phyloP scores from a whole-genome alignment of 768 basidiomycete species.

The Rhizopogon vulgaris region DNA sequence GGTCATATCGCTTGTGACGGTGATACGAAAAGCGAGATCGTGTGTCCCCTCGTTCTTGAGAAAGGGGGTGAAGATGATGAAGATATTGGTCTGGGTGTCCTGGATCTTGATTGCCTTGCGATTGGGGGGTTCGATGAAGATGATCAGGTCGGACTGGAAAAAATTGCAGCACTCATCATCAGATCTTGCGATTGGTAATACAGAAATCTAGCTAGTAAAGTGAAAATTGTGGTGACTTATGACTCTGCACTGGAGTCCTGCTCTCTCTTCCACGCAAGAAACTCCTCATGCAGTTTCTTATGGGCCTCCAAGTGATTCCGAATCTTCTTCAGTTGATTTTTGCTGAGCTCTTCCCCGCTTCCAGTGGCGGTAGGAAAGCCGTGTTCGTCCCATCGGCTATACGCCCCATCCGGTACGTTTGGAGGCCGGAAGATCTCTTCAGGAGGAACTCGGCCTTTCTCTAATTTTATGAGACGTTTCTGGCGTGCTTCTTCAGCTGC shows the following conservation, averaged over 20 bases:
- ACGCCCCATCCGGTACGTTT: conserved; percentile 64
- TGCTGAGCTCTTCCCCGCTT: conserved; percentile 80
- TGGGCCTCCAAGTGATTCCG: conserved; percentile 70
- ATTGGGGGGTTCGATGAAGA: conserved; percentile 67
- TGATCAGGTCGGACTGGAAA: conserved; percentile 72
- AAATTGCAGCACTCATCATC: conserved; percentile 61
- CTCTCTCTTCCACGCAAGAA: conserved; percentile 43
- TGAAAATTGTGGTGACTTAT: not conserved
- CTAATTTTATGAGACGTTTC: conserved; percentile 72
- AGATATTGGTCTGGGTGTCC: conserved; percentile 43
- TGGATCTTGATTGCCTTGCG: conserved; percentile 84
- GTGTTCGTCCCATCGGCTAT: conserved; percentile 75
- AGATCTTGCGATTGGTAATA: conserved; percentile 58
- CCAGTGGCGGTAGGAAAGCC: conserved; percentile 85
- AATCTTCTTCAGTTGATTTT: conserved; percentile 71
- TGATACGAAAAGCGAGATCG: conserved; percentile 86
- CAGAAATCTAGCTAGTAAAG: conserved; percentile 10
- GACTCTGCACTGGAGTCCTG: conserved; percentile 1
- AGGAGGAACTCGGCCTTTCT: conserved; percentile 74
- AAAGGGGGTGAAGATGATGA: conserved; percentile 24
- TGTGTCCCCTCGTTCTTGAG: conserved; percentile 60
- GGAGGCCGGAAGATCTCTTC: conserved; percentile 82
- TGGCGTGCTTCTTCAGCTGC: conserved; percentile 56
- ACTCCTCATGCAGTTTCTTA: conserved; percentile 77
- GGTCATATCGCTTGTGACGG: conserved; percentile 96